phyloP scores from a whole-genome alignment of 805 yeast genomes.

The Jamesozyma jinghongensis region DNA sequence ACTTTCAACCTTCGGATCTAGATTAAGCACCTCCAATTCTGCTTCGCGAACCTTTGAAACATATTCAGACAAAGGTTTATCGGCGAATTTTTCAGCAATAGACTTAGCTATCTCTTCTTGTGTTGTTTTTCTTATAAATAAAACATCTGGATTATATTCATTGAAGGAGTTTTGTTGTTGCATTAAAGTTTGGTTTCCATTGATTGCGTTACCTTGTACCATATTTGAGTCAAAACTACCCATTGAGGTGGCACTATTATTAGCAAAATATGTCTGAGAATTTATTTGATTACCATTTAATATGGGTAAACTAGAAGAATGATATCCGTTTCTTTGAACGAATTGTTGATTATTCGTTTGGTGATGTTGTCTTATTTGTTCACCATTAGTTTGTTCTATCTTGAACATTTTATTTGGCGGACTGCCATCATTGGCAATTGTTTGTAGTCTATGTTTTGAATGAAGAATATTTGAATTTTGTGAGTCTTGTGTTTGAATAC shows the following conservation, averaged over 20 bases:
- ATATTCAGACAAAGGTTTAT: constrained; percentile 34
- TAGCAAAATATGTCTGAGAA: neutral
- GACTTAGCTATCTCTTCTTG: constrained; percentile 22
- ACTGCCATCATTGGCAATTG: neutral
- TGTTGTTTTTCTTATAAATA: constrained; percentile 10
- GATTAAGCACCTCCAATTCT: constrained; percentile 28
- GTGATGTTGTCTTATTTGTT: too few species aligned
- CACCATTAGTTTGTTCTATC: neutral
- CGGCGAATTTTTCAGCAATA: constrained; percentile 21
- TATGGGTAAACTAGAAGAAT: neutral
- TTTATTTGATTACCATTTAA: neutral
- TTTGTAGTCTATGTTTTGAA: neutral
- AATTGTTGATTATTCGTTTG: neutral
- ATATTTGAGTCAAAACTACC: neutral
- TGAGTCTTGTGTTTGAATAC: neutral
- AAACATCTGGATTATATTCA: neutral
- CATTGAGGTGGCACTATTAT: too few species aligned
- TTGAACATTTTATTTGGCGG: neutral
- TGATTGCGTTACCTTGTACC: neutral
- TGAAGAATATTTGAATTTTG: neutral
- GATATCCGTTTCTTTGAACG: neutral
- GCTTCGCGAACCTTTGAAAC: constrained; percentile 35
- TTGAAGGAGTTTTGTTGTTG: neutral
- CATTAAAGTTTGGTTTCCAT: neutral
- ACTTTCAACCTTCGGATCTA: constrained; percentile 21